These are phyloP conservation scores for Mycena alexandri DNA, from an alignment of 768 basidiomycete genomes.

Conservation along the genomic window DNA sequence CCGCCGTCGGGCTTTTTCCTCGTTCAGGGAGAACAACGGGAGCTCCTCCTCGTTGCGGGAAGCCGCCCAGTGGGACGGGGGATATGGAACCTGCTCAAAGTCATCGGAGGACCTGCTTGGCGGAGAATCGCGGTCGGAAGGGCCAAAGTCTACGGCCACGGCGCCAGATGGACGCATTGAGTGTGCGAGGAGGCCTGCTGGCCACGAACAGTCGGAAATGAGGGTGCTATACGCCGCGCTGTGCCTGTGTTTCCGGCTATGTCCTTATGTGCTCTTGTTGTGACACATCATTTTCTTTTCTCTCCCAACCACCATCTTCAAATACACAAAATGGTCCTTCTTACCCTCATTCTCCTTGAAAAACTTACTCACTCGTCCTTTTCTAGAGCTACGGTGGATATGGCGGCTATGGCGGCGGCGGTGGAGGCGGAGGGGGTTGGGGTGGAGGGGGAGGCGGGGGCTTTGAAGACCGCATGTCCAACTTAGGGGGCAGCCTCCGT, in stretches of 20 bases:
- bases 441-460: conserved; percentile 69
- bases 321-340: conserved; percentile 40
- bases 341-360: neutral
- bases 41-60: conserved; percentile 59
- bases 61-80: conserved; percentile 54
- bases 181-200: neutral
- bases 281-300: conserved; percentile 8
- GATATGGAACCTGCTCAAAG: conserved; percentile 79
- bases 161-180: conserved; percentile 68
- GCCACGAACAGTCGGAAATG: too few relatives aligned
- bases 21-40: conserved; percentile 66
- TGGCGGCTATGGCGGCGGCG: conserved; percentile 48
- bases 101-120: conserved; percentile 67
- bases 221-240: neutral
- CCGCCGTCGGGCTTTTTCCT: conserved; percentile 75
- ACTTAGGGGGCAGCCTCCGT: conserved; percentile 85
- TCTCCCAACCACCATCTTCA: conserved; percentile 39
- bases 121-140: conserved; percentile 62
- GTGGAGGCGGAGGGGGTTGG: conserved; percentile 60
- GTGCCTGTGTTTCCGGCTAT: neutral
- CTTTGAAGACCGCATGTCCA: conserved; percentile 79
- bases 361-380: conserved; percentile 11
- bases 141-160: conserved; percentile 78
- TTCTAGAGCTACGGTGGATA: conserved; percentile 61
- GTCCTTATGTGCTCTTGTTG: neutral